Evolutionary conservation across 1,284 basidiomycete genomes (phyloP), one percentile per base, ranked within the genome.

Genomic region (Taiwanofungus camphoratus): DNA sequence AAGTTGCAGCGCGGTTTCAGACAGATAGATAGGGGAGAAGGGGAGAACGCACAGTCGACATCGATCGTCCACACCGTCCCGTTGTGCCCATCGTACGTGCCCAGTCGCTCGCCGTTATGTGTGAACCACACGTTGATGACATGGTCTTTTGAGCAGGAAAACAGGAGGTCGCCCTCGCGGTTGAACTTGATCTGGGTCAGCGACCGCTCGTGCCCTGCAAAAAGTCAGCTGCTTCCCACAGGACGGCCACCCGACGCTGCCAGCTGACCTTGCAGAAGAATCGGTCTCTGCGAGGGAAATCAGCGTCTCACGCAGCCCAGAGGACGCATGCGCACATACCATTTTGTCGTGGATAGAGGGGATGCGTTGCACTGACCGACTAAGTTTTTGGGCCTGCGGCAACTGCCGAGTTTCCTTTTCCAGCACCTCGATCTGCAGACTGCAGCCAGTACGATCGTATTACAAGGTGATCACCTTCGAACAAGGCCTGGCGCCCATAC

Each of bases 181-280:
- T 99, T 99, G 77, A 94, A 92, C 70, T 88, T 90, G 75, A 92
- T 87, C 69, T 95, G 92, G n/a, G 93, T 97, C 61, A 99, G 75
- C 48, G 96, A 91, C 60, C 95, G 92, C 74, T 98, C 94, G 72
- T 99, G 95, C 54, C 95, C 94, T 87, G 66, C 39, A 13, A 22
- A 20, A 32, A n/a, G 19, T 36, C 7, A 22, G 19, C 36, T 19
- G 7, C 24, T 23, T 6, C 13, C 38, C 6, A 39, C 15, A 21
- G 7, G 1, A 36, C 27, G 3, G 33, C 22, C 15, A 18, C 12
- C 29, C 16, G 8, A n/a, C n/a, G 8, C 22, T 12, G 24, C 29
- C 15, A 19, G 11, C 7, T 15, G 19, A 62, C 62, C 62, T 60
- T 64, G 62, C 2, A 64, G 50, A 19, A 64, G 56, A 42, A 64